phyloP scores from a whole-genome alignment of 1,284 basidiomycete species.

The Violaceomyces palustris region DNA sequence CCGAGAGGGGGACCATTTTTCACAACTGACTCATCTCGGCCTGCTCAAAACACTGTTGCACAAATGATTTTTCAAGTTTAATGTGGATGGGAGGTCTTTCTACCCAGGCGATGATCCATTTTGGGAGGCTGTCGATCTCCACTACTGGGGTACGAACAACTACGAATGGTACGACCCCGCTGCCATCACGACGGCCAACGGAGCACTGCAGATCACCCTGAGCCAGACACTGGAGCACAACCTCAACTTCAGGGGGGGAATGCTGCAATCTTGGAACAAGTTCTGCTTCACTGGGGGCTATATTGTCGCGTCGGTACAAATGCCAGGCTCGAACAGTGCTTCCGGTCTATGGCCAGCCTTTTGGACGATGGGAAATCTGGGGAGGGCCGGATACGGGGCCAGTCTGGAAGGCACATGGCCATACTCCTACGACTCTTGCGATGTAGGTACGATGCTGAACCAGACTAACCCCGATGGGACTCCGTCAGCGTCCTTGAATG shows the following conservation, averaged over 20 bases:
- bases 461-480: slow-evolving; percentile 35
- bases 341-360: slow-evolving; percentile 64
- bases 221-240: slow-evolving; percentile 58
- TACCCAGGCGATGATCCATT: slow-evolving; percentile 61
- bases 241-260: slow-evolving; percentile 62
- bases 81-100: slow-evolving; percentile 56
- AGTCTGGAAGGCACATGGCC: slow-evolving; percentile 64
- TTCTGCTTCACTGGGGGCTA: slow-evolving; percentile 93
- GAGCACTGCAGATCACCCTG: slow-evolving; percentile 70
- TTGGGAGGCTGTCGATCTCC: slow-evolving; percentile 67
- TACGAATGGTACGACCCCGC: slow-evolving; percentile 65
- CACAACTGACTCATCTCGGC: too few species aligned
- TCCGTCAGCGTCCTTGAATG: slow-evolving; percentile 16
- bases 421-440: slow-evolving; percentile 58
- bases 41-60: too few species aligned
- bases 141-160: slow-evolving; percentile 63
- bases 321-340: slow-evolving; percentile 68
- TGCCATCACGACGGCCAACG: slow-evolving; percentile 71
- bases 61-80: too few species aligned
- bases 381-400: slow-evolving; percentile 49
- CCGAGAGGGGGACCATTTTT: too few species aligned
- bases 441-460: slow-evolving; percentile 44
- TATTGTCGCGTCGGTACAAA: slow-evolving; percentile 68
- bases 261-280: slow-evolving; percentile 69
- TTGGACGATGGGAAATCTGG: slow-evolving; percentile 82